A percentile compares a stretch with the other conserved stretches of the same genome.
phyloP scores from a whole-genome alignment of 257 asterid species.

The Oldenlandia corymbosa region DNA sequence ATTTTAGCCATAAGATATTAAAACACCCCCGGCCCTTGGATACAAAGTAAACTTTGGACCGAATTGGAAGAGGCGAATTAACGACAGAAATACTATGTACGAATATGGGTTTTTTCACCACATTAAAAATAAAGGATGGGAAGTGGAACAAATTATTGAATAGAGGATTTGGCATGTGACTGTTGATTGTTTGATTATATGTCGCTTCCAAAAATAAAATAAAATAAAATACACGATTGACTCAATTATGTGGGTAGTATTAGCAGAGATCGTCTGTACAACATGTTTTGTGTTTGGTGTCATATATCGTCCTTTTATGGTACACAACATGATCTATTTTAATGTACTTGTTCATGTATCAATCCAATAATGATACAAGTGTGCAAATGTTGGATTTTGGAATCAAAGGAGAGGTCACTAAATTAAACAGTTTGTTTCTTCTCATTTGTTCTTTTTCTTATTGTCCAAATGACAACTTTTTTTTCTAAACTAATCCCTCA shows the following conservation, averaged over 20 bases:
- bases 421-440: no score
- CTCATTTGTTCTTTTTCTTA: no score
- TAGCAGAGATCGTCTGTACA: conserved; percentile 7
- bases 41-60: no score
- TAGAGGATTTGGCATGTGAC: not conserved
- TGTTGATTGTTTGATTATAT: not conserved
- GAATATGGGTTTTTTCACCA: not conserved
- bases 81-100: not conserved
- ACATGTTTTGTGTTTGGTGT: not conserved
- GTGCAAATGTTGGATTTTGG: not conserved
- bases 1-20: no score
- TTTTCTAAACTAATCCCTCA: no score
- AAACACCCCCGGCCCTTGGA: no score
- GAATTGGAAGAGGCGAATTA: not conserved
- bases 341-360: not conserved
- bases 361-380: no score
- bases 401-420: not conserved
- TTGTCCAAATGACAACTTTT: no score
- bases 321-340: not conserved
- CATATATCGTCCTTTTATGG: no score
- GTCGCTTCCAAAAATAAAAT: not conserved
- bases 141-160: no score
- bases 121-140: no score
- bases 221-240: not conserved
- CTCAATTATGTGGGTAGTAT: not conserved